phyloP scores from a whole-genome alignment of 176 grass and related monocot species.

The Panicum miliaceum region DNA sequence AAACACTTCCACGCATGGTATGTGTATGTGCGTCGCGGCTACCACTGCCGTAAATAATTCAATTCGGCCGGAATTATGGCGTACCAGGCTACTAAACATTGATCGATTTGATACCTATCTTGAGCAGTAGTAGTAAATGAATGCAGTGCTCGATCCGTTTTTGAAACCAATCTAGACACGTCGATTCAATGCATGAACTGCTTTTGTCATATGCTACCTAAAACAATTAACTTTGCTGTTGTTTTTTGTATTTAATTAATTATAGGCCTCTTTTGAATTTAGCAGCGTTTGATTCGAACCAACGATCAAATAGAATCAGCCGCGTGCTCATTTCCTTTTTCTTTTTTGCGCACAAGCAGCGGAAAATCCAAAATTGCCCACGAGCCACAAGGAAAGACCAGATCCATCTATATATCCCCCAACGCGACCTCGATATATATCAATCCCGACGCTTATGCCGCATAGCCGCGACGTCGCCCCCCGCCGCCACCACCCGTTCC shows the following conservation, averaged over 20 bases:
- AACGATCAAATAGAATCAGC: background rate
- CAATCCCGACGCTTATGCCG: background rate
- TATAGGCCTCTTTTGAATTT: background rate
- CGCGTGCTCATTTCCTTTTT: background rate
- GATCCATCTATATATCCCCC: background rate
- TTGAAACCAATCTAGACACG: background rate
- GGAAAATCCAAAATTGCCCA: background rate
- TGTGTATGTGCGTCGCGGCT: background rate
- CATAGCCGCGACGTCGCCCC: background rate
- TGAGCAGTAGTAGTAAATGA: constrained; percentile 5
- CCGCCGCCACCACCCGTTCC: background rate
- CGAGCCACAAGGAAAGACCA: background rate
- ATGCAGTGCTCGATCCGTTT: background rate
- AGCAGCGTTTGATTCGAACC: background rate
- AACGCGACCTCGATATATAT: background rate
- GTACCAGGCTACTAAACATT: background rate
- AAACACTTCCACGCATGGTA: constrained; percentile 17
- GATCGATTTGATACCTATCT: background rate
- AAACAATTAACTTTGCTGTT: background rate
- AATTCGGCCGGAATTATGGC: background rate
- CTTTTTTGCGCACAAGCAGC: background rate
- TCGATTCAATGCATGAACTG: background rate
- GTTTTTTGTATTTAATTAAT: background rate
- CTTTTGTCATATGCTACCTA: background rate
- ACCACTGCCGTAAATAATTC: background rate